Base-by-base conservation (phyloP, 148 eudicot genomes). In the Dysphania ambrosioides region DNA sequence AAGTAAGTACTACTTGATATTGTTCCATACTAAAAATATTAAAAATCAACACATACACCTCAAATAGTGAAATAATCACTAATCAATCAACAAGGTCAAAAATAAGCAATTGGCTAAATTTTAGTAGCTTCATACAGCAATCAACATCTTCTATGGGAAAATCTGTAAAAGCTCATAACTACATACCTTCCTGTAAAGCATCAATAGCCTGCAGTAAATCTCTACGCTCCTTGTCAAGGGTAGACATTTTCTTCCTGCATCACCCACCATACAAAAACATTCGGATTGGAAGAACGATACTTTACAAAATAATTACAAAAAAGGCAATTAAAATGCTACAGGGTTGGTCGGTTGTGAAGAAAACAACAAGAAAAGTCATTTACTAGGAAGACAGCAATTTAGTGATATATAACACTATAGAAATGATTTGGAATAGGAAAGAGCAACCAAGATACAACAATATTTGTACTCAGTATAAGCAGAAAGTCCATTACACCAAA, bases 161-260 rank as follows among this genome's bases (percentile, higher is more conserved):
- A 41, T 11, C 41, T 8, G 58, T 49, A 38, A 7, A 64, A 30
- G 4, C 34, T 29, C 13, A 55, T 11, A 36, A 41, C 66, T 56
- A 66, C 79, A 47, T 51, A 92, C 99, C 99, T 93, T 96, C 99
- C 73, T 84, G 90, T 76, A 96, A 76, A 80, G 97, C 94, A 82
- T 89, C 87, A 78, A 96, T 89, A 12, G 97, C 92, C 70, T 82
- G 91, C 53, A 84, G 89, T 78, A 92, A 71, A 84, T 96, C 99
- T 81, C 85, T 91, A 71, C 90, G 94, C 30, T 96, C 99, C 80
- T 86, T 92, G 75, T 92, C 99, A 68, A 92, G 83, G 82, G 88
- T 88, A 55, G 91, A 86, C 81, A 92, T 60, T 85, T 84, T 96
- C 80, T 85, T 96, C 84, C 99, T 96, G 87, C 82, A 79, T 61